These are phyloP conservation scores for Xylariaceae sp. DNA, from an alignment of 2,329 filamentous ascomycete genomes.

Conservation along the genomic window DNA sequence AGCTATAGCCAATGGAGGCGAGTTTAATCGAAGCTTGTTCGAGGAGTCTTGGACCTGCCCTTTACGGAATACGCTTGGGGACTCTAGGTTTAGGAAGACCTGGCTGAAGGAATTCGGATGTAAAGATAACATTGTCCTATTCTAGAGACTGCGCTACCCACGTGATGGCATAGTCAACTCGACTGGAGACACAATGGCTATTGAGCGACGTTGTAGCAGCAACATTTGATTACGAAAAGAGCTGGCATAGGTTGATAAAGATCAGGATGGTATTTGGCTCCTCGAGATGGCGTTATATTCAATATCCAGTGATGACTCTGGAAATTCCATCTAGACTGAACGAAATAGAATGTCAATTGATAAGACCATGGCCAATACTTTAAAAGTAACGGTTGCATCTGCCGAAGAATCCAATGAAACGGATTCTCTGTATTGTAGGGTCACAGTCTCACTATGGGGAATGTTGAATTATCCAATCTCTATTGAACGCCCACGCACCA, in stretches of 20 bases:
- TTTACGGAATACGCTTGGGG: neutral
- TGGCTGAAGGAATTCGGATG: neutral
- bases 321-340: conserved; percentile 10
- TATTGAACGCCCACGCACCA: conserved; percentile 10
- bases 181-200: neutral
- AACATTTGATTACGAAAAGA: neutral
- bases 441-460: conserved; percentile 26
- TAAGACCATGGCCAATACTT: conserved; percentile 19
- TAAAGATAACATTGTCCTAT: neutral
- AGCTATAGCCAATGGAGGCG: neutral
- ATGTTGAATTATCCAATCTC: conserved; percentile 19
- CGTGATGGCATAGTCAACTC: neutral
- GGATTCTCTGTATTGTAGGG: conserved; percentile 17
- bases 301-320: neutral
- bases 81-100: neutral
- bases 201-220: neutral
- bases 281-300: neutral
- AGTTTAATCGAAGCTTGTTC: neutral
- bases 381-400: conserved; percentile 15
- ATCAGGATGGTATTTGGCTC: too few species aligned
- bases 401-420: conserved; percentile 22
- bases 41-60: neutral
- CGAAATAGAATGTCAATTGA: conserved; percentile 7
- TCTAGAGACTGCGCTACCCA: neutral
- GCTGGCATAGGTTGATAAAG: neutral